phyloP scores from a whole-genome alignment of 805 yeast species.

The Sugiyamaella marilandica region DNA sequence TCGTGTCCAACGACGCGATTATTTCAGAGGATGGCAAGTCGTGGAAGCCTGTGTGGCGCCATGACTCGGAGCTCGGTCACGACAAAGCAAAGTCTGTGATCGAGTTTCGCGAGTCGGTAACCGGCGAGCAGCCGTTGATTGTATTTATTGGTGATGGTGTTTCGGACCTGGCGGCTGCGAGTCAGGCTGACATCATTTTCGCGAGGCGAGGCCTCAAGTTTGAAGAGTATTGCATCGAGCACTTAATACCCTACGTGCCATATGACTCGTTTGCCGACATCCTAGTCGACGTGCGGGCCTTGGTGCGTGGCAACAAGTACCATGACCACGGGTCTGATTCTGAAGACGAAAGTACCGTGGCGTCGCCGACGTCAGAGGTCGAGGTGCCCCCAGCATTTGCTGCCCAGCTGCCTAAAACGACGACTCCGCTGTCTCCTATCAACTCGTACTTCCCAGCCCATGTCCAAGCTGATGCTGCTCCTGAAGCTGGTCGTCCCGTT shows the following conservation, averaged over 20 bases:
- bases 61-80: conserved; percentile 41
- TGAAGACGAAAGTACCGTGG: background rate
- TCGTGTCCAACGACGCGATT: conserved; percentile 39
- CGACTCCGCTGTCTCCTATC: conserved; percentile 10
- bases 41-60: conserved; percentile 41
- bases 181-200: conserved; percentile 41
- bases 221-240: conserved; percentile 39
- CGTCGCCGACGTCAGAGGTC: background rate
- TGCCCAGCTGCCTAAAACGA: background rate
- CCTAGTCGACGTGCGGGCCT: conserved; percentile 31
- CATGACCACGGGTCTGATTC: conserved; percentile 14
- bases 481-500: background rate
- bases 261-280: conserved; percentile 40
- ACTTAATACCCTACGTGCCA: conserved; percentile 39
- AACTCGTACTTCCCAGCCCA: conserved; percentile 10
- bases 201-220: conserved; percentile 40
- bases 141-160: conserved; percentile 56
- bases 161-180: conserved; percentile 43
- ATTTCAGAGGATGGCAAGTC: conserved; percentile 34
- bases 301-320: conserved; percentile 24
- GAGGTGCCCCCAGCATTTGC: background rate
- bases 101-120: conserved; percentile 32
- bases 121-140: conserved; percentile 40
- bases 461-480: background rate
- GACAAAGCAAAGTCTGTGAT: conserved; percentile 40